Evolutionary conservation across 2,329 filamentous ascomycete species (phyloP).

Genomic region (Fusarium begoniae): DNA sequence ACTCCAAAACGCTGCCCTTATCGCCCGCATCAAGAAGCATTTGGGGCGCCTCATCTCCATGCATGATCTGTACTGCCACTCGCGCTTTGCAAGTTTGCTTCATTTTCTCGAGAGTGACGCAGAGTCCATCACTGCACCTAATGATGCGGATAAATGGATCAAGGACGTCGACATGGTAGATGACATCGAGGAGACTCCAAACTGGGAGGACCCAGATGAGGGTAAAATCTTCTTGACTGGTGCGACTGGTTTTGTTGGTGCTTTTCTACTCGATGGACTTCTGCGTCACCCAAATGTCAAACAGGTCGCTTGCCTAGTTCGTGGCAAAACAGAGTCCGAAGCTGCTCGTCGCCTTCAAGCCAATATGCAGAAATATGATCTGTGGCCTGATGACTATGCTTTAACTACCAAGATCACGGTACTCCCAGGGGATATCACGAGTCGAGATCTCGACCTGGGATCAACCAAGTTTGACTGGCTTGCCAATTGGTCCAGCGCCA

Average conservation of each 20-base stretch:
- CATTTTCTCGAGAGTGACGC: not conserved
- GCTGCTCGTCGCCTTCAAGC: not conserved
- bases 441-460: not conserved
- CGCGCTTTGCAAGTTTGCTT: not conserved
- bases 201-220: not conserved
- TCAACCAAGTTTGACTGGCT: not conserved
- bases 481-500: not conserved
- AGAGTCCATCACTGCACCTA: not conserved
- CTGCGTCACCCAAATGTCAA: not conserved
- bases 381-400: not conserved
- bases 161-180: not conserved
- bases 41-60: not conserved
- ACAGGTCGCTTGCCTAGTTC: not conserved
- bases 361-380: not conserved
- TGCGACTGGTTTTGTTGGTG: not conserved
- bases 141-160: not conserved
- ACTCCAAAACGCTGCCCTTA: not conserved
- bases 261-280: not conserved
- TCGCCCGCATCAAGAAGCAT: not conserved
- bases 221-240: not conserved
- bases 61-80: conserved; percentile 3
- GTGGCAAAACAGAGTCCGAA: not conserved
- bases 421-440: not conserved
- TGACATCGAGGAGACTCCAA: not conserved
- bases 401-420: not conserved